phyloP scores from a whole-genome alignment of 495 filamentous ascomycete genomes.

The Aspergillus mulundensis region DNA sequence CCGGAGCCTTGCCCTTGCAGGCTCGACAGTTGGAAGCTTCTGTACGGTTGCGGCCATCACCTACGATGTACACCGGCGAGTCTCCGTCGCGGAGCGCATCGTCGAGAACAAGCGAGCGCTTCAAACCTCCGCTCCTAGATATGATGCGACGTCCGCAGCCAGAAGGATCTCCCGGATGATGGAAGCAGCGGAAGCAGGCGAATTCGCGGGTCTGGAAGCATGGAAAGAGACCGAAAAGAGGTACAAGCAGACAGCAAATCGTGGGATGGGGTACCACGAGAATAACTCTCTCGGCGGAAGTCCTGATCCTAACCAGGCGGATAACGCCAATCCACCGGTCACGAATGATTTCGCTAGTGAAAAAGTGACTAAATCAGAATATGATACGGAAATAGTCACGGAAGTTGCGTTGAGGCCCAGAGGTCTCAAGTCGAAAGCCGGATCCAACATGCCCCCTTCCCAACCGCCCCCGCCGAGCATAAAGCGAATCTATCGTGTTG shows the following conservation, averaged over 20 bases:
- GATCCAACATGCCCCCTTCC: not conserved
- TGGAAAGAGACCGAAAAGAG: slow-evolving; percentile 29
- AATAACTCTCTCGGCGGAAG: not conserved
- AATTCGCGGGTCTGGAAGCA: slow-evolving; percentile 37
- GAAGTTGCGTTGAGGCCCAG: not conserved
- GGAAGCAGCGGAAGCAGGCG: slow-evolving; percentile 41
- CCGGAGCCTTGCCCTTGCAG: slow-evolving; percentile 40
- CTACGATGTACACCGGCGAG: slow-evolving; percentile 41
- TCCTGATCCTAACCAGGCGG: not conserved
- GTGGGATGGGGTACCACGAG: not conserved
- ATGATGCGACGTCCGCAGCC: slow-evolving; percentile 43
- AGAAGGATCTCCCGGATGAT: slow-evolving; percentile 37
- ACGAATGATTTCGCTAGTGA: not conserved
- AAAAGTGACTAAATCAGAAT: not conserved
- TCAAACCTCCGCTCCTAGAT: slow-evolving; percentile 41
- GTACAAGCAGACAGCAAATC: slow-evolving; percentile 1
- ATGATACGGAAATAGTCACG: not conserved
- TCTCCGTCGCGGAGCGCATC: slow-evolving; percentile 39
- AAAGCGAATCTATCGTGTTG: not conserved
- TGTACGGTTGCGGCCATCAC: slow-evolving; percentile 41
- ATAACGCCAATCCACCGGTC: not conserved
- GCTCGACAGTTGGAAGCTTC: slow-evolving; percentile 38
- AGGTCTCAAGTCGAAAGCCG: not conserved
- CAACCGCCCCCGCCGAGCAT: not conserved
- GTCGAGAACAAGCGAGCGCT: slow-evolving; percentile 43